Evolutionary conservation across 2,329 filamentous ascomycete genomes (phyloP).

Genomic region (Talaromyces sp.): DNA sequence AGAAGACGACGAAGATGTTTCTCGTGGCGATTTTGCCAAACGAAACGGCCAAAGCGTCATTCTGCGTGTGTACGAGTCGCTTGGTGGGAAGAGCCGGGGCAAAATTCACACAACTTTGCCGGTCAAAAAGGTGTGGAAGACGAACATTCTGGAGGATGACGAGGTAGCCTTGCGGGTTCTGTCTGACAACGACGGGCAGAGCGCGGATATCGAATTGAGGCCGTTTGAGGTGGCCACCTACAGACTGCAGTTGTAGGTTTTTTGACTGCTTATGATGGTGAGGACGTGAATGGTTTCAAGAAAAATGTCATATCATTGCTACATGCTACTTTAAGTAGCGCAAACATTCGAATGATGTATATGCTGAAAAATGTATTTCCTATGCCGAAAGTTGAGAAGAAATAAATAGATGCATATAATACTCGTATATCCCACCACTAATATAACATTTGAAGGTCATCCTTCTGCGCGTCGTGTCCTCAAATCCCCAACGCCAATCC

Average conservation of each 20-base stretch:
- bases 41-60: slow-evolving; percentile 75
- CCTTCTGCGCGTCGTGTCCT: background rate
- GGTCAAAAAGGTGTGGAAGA: slow-evolving; percentile 73
- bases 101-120: slow-evolving; percentile 63
- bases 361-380: background rate
- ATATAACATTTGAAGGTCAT: background rate
- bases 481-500: background rate
- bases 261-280: background rate
- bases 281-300: background rate
- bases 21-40: slow-evolving; percentile 54
- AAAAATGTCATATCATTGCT: background rate
- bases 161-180: slow-evolving; percentile 58
- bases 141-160: slow-evolving; percentile 86
- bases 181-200: slow-evolving; percentile 22
- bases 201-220: slow-evolving; percentile 61
- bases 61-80: slow-evolving; percentile 77
- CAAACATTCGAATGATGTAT: background rate
- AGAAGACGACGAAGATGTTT: slow-evolving; percentile 73
- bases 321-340: background rate
- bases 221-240: slow-evolving; percentile 85
- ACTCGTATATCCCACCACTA: background rate
- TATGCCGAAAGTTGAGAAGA: background rate
- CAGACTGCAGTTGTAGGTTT: slow-evolving; percentile 52
- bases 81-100: slow-evolving; percentile 75
- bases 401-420: background rate